Conservation (phyloP, 768 basidiomycete genomes). For the Tulasnella sp. region DNA sequence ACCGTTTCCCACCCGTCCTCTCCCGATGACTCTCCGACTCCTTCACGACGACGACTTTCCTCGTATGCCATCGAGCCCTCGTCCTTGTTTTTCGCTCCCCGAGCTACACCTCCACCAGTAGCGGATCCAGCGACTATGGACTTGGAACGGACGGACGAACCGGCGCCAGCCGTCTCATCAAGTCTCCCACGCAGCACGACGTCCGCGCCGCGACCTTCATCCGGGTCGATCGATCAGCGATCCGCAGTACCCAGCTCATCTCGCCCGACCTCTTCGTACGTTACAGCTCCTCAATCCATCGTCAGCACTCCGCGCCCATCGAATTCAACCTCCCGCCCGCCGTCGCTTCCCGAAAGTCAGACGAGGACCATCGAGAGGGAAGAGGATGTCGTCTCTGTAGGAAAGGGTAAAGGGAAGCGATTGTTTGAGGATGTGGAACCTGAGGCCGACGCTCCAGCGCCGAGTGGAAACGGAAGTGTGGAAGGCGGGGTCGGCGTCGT, state of each 20-base stretch:
- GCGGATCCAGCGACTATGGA: neutral
- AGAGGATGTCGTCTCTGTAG: constrained; percentile 17
- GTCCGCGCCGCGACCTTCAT: neutral
- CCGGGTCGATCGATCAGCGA: neutral
- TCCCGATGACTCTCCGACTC: neutral
- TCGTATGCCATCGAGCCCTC: constrained; percentile 6
- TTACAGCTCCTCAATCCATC: neutral
- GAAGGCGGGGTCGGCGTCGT: neutral
- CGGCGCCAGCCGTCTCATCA: neutral
- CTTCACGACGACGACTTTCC: neutral
- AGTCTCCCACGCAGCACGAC: neutral
- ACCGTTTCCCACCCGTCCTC: constrained; percentile 3
- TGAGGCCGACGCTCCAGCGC: neutral
- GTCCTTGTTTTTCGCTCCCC: constrained; percentile 18
- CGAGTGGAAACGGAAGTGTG: neutral
- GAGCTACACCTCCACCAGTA: constrained; percentile 6
- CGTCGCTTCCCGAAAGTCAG: neutral
- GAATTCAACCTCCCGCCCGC: neutral
- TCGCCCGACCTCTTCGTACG: neutral
- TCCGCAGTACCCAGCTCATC: neutral
- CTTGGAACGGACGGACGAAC: neutral
- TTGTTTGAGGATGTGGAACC: neutral
- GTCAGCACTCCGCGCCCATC: neutral
- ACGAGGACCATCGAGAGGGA: neutral
- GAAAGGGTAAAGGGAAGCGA: constrained; percentile 22